A percentile compares a stretch with the other conserved stretches of the same genome.
phyloP scores from a whole-genome alignment of 768 basidiomycete genomes.

The Asterophora lycoperdoides region DNA sequence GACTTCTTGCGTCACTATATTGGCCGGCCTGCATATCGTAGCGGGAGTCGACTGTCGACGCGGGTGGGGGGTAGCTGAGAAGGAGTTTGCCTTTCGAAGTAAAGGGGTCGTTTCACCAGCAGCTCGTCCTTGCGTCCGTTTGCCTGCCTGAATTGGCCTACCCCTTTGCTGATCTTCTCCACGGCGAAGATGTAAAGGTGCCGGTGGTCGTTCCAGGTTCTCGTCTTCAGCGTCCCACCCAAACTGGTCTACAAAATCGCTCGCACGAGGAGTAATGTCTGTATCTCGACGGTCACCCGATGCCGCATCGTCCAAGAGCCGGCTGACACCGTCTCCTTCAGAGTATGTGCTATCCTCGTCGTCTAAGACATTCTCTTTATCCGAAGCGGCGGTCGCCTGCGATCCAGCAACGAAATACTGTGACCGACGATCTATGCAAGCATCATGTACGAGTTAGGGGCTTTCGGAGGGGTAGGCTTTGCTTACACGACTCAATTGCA shows the following conservation, averaged over 20 bases:
- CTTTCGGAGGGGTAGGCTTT: not conserved
- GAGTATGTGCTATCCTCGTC: slow-evolving; percentile 30
- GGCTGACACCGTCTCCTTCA: slow-evolving; percentile 21
- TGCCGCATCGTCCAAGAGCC: slow-evolving; percentile 16
- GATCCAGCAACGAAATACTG: slow-evolving; percentile 64
- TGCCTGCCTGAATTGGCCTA: not conserved
- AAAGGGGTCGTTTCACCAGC: slow-evolving; percentile 31
- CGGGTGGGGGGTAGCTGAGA: slow-evolving; percentile 14
- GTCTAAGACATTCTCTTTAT: slow-evolving; percentile 32
- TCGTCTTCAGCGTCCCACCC: slow-evolving; percentile 22
- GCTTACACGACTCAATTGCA: slow-evolving; percentile 59
- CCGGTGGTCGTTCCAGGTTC: slow-evolving; percentile 1
- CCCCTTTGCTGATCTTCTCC: not conserved
- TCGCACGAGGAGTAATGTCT: slow-evolving; percentile 8
- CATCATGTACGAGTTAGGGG: not conserved
- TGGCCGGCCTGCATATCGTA: not conserved
- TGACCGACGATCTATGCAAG: slow-evolving; percentile 56
- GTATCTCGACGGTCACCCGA: too few species aligned
- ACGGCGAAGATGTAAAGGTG: not conserved
- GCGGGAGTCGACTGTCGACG: slow-evolving; percentile 9
- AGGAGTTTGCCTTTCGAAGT: slow-evolving; percentile 31
- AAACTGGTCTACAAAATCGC: slow-evolving; percentile 17
- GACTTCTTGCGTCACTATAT: not conserved
- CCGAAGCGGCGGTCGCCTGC: slow-evolving; percentile 47
- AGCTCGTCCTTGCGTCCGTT: not conserved